Evolutionary conservation across 2,329 filamentous ascomycete genomes (phyloP), one percentile per base, ranked within the genome.

Genomic region (Diaporthe caulivora): DNA sequence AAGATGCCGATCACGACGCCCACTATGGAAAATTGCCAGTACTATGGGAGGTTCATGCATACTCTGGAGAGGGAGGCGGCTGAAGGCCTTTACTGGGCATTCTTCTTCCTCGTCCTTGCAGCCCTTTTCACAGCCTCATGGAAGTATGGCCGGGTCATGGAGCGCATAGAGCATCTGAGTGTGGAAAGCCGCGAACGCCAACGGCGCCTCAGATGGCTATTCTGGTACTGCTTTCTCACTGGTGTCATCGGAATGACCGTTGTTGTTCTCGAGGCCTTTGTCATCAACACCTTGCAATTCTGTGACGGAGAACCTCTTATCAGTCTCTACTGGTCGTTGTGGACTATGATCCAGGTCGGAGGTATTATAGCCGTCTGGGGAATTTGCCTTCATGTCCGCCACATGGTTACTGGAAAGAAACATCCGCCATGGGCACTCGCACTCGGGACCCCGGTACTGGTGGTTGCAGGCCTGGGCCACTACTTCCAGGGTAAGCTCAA

Each of bases 401-500:
- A 90, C 75, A 83, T 86, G 3, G 77, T 90, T 11, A 83, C 83
- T 49, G 83, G 88, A 51, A 81, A 86, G 64, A 84, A 85, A 73
- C 86, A 88, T n/a, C 89, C 89, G 82, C 87, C 87, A 0, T 91
- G 89, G 89, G 89, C 87, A 2, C 85, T 91, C 9, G 89, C 89
- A 17, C 79, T 91, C 17, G 89, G 89, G 9, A 91, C 89, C 0
- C 89, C 89, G 0, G 88, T 91, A 2, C 83, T 91, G 11, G 89
- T 91, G 37, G 87, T 90, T 65, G 89, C 88, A 7, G 88, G 87
- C 0, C 76, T 89, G 55, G 84, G 87, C 49, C 84, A 89, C 78
- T 80, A 89, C 51, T 79, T 89, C 58, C 85, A 87, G 72, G 82
- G 75, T n/a, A 77, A 79, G 58, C 76, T 81, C 65, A 77, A 83